A percentile compares a stretch with the other conserved stretches of the same genome.
These are phyloP conservation scores for Arbutus unedo DNA, from an alignment of 148 eudicot species.

Conservation along the genomic window DNA sequence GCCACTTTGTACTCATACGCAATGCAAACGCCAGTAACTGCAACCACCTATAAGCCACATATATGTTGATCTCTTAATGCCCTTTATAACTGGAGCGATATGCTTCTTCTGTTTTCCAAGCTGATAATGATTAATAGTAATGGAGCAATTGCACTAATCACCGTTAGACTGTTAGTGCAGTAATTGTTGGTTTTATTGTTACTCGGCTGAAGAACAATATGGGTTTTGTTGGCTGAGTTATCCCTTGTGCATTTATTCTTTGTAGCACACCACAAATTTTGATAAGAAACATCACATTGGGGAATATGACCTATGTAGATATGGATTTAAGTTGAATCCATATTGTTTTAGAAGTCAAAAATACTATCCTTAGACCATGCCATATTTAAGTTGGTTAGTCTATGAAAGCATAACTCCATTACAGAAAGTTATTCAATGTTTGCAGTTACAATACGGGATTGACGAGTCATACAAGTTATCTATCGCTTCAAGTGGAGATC, in stretches of 20 bases:
- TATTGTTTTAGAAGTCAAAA: not conserved
- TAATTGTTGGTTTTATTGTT: not conserved
- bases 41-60: not conserved
- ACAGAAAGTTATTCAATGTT: slow-evolving; percentile 16
- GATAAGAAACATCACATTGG: not conserved
- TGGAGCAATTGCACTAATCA: not conserved
- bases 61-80: not conserved
- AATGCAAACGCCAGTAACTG: not conserved
- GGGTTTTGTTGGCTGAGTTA: not conserved
- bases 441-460: slow-evolving; percentile 69
- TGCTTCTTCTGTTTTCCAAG: not conserved
- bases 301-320: not conserved
- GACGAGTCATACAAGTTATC: slow-evolving; percentile 78
- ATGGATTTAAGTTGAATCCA: not conserved
- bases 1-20: not conserved
- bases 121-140: no score
- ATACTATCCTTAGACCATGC: not conserved
- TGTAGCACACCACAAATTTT: not conserved
- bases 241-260: not conserved
- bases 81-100: not conserved
- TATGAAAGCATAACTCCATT: slow-evolving; percentile 14
- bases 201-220: not conserved
- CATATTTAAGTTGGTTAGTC: not conserved
- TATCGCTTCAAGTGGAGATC: slow-evolving; percentile 47
- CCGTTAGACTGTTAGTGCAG: not conserved